Evolutionary conservation across 2,329 filamentous ascomycete genomes (phyloP).

Genomic region (Colletotrichum tofieldiae): DNA sequence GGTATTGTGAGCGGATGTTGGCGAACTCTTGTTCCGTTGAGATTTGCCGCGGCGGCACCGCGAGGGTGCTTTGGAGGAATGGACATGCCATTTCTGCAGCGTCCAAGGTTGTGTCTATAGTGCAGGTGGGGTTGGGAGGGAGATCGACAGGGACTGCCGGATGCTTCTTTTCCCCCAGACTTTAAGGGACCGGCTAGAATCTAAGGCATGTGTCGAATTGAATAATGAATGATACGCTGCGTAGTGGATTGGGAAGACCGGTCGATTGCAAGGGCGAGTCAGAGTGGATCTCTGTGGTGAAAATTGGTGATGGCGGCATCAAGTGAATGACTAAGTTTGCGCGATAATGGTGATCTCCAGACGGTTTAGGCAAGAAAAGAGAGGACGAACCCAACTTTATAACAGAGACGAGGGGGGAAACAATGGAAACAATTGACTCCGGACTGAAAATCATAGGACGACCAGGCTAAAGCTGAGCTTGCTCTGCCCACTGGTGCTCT

Average conservation of each 20-base stretch:
- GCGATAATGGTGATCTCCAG: constrained; percentile 22
- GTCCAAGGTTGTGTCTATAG: constrained; percentile 6
- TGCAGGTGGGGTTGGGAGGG: neutral
- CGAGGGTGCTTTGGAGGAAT: constrained; percentile 36
- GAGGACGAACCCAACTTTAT: constrained; percentile 38
- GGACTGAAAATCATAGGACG: constrained; percentile 24
- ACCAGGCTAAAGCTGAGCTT: constrained; percentile 2
- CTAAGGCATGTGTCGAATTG: neutral
- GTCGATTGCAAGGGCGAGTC: constrained; percentile 3
- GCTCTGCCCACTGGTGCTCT: constrained; percentile 3
- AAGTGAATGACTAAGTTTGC: constrained; percentile 34
- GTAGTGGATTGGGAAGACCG: neutral
- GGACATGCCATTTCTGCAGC: constrained; percentile 32
- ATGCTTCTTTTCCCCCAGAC: constrained; percentile 16
- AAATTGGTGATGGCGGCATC: constrained; percentile 31
- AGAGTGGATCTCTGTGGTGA: constrained; percentile 27
- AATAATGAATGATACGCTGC: neutral
- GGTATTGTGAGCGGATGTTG: constrained; percentile 38
- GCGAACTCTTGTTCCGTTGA: constrained; percentile 38
- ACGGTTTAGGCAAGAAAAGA: constrained; percentile 10
- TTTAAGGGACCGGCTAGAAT: neutral
- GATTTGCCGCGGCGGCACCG: constrained; percentile 32
- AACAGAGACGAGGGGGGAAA: constrained; percentile 1
- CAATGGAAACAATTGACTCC: neutral
- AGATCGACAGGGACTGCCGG: constrained; percentile 10